phyloP scores from a whole-genome alignment of 1,284 basidiomycete genomes.

The Bjerkandera adusta region DNA sequence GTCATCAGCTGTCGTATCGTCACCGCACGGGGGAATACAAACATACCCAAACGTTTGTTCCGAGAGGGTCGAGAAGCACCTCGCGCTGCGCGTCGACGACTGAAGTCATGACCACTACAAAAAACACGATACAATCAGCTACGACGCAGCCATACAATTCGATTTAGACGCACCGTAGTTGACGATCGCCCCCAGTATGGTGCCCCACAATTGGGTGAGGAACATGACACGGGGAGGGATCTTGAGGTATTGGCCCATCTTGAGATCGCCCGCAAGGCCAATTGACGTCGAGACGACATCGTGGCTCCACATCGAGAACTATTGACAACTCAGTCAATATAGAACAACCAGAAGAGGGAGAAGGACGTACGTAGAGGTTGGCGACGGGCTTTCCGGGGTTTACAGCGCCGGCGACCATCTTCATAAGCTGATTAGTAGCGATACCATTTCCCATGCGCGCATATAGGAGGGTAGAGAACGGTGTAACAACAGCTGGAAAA shows the following conservation, averaged over 20 bases:
- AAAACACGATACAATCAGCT: neutral
- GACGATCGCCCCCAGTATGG: slow-evolving; percentile 48
- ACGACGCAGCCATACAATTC: neutral
- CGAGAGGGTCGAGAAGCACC: slow-evolving; percentile 46
- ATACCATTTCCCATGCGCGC: slow-evolving; percentile 60
- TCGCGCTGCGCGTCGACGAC: slow-evolving; percentile 52
- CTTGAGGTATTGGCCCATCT: slow-evolving; percentile 78
- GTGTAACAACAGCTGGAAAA: slow-evolving; percentile 35
- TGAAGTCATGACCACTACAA: slow-evolving; percentile 49
- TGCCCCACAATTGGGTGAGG: slow-evolving; percentile 63
- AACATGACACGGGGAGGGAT: slow-evolving; percentile 74
- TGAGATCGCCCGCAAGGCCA: slow-evolving; percentile 54
- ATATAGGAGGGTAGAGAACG: slow-evolving; percentile 39
- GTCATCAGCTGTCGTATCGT: neutral
- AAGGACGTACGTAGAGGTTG: slow-evolving; percentile 54
- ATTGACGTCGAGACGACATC: slow-evolving; percentile 55
- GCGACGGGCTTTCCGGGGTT: slow-evolving; percentile 65
- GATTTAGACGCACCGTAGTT: slow-evolving; percentile 30
- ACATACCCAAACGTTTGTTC: slow-evolving; percentile 58
- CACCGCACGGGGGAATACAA: neutral
- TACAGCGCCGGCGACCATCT: slow-evolving; percentile 63
- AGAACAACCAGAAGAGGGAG: neutral
- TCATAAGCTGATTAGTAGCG: slow-evolving; percentile 58
- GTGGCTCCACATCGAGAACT: slow-evolving; percentile 68
- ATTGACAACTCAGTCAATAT: neutral